Percentiles rank a stretch among this genome's conserved stretches.
phyloP scores from a whole-genome alignment of 2,329 filamentous ascomycete genomes.

The Fusarium miscanthi region DNA sequence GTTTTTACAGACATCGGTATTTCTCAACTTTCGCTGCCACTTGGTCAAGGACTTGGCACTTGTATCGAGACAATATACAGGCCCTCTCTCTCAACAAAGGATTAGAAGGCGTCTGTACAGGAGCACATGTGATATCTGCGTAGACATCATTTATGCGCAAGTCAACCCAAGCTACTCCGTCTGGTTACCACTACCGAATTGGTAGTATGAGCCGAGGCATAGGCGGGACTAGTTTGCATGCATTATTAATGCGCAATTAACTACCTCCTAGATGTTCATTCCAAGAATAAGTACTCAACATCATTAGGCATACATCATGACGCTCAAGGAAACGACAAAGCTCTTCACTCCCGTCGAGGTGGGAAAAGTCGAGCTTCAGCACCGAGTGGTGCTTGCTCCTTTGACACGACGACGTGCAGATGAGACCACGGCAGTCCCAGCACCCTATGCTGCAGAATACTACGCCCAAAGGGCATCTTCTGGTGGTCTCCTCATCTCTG shows the following conservation, averaged over 20 bases:
- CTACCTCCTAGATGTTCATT: background rate
- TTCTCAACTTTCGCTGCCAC: background rate
- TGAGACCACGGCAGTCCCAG: slow-evolving; percentile 47
- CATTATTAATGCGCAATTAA: background rate
- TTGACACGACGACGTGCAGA: slow-evolving; percentile 65
- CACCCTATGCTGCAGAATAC: slow-evolving; percentile 55
- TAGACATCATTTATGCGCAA: background rate
- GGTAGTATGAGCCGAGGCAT: slow-evolving; percentile 12
- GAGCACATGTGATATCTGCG: background rate
- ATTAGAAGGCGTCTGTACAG: too few species aligned
- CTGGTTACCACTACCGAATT: background rate
- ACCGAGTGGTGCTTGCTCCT: slow-evolving; percentile 66
- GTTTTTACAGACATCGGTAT: too few species aligned
- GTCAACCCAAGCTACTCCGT: background rate
- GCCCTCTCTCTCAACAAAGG: too few species aligned
- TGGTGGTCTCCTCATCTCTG: slow-evolving; percentile 57
- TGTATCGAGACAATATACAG: background rate
- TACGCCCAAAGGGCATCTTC: slow-evolving; percentile 59
- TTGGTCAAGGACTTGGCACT: background rate
- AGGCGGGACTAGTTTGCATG: background rate
- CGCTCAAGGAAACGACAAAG: slow-evolving; percentile 4
- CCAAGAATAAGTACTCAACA: background rate
- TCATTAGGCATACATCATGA: slow-evolving; percentile 8
- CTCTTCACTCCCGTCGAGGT: slow-evolving; percentile 58
- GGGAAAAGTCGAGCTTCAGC: slow-evolving; percentile 52